Evolutionary conservation across 192 early-diverging fungal genomes (phyloP).

Genomic region (Diversispora eburnea): DNA sequence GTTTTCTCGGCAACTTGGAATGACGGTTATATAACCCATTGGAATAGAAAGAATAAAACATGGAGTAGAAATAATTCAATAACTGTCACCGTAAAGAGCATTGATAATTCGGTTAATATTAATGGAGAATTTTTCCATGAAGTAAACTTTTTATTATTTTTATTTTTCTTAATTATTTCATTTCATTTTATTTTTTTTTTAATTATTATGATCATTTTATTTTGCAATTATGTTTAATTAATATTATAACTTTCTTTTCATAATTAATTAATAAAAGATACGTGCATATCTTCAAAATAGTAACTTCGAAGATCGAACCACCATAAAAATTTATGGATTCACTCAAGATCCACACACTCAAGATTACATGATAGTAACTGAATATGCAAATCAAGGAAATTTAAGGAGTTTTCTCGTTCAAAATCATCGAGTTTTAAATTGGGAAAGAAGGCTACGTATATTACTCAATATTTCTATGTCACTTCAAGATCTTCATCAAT

Average conservation of each 20-base stretch:
- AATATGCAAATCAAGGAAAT: slow-evolving; percentile 10
- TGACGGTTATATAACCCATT: background rate
- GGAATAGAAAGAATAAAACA: slow-evolving; percentile 17
- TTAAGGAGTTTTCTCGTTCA: background rate
- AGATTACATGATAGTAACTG: slow-evolving; percentile 9
- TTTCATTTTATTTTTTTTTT: background rate
- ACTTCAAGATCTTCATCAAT: slow-evolving; percentile 19
- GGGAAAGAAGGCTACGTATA: slow-evolving; percentile 4
- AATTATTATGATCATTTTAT: background rate
- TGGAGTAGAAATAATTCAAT: background rate
- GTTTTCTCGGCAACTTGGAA: slow-evolving; percentile 13
- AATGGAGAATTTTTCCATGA: background rate
- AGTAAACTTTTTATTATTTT: background rate
- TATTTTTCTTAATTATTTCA: background rate
- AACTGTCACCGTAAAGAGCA: background rate
- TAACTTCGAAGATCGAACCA: background rate
- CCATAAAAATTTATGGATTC: slow-evolving; percentile 5
- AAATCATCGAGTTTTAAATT: background rate
- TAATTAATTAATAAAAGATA: background rate
- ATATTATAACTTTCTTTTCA: too few relatives aligned
- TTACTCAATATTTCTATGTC: slow-evolving; percentile 10
- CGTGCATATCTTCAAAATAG: background rate
- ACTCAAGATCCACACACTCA: slow-evolving; percentile 14
- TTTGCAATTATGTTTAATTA: background rate
- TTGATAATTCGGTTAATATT: background rate